Percentiles rank a stretch among this genome's conserved stretches.
These are phyloP conservation scores for Calophaca sinica DNA, from an alignment of 306 rosid genomes.

Conservation along the genomic window DNA sequence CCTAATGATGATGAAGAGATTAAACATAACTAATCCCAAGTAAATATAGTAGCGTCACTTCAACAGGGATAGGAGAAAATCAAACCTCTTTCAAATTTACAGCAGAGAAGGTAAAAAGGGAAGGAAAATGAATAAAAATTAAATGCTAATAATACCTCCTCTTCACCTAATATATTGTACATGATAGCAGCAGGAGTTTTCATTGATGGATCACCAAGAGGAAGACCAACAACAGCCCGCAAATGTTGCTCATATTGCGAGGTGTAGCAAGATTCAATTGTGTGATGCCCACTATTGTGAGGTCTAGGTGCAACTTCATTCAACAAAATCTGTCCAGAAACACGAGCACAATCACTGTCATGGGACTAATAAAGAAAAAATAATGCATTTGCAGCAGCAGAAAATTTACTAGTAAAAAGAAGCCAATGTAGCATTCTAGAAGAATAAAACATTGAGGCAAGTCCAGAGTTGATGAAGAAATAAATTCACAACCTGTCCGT, in stretches of 20 bases:
- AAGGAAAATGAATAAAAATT: background rate
- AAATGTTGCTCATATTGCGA: conserved; percentile 95
- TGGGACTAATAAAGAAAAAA: conserved; percentile 33
- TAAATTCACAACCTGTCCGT: conserved; percentile 70
- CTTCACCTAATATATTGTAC: conserved; percentile 93
- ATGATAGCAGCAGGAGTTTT: conserved; percentile 83
- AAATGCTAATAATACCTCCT: conserved; percentile 59
- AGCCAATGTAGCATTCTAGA: conserved; percentile 11
- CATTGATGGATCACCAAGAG: conserved; percentile 97
- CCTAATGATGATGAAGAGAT: background rate
- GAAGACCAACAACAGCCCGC: conserved; percentile 95
- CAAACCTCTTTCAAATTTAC: background rate
- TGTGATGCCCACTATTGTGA: conserved; percentile 98
- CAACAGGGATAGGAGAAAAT: background rate
- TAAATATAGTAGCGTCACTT: conserved; percentile 13
- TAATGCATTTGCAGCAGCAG: conserved; percentile 10
- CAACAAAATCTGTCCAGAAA: conserved; percentile 72
- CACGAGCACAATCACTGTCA: conserved; percentile 22
- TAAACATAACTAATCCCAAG: conserved; percentile 19
- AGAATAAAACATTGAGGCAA: background rate
- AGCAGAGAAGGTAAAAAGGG: conserved; percentile 2
- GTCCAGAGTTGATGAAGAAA: conserved; percentile 34
- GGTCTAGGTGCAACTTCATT: conserved; percentile 98
- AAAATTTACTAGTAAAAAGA: conserved; percentile 32
- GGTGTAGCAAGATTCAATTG: conserved; percentile 87